Evolutionary conservation across 1,284 basidiomycete genomes (phyloP).

Genomic region (Xerocomus amazonicus): DNA sequence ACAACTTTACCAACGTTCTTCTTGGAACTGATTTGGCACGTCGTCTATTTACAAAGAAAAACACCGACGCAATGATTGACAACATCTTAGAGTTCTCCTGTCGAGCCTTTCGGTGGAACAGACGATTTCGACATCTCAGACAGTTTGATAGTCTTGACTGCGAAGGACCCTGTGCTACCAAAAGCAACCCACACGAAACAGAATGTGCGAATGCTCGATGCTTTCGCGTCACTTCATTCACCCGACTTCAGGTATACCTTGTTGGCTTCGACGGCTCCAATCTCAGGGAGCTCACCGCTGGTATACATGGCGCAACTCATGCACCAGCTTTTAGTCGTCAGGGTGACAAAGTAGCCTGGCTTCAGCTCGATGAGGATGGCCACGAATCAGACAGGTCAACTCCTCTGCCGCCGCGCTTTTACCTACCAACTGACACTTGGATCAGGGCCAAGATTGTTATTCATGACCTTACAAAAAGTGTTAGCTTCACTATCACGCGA

Average conservation of each 20-base stretch:
- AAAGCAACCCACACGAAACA: conserved; percentile 79
- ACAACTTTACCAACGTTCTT: conserved; percentile 56
- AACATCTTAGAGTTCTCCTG: conserved; percentile 55
- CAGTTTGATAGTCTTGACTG: conserved; percentile 72
- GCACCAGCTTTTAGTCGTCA: conserved; percentile 63
- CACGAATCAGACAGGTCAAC: conserved; percentile 76
- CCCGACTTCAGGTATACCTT: conserved; percentile 55
- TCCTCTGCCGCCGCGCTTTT: not conserved
- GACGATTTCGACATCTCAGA: conserved; percentile 75
- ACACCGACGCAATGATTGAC: conserved; percentile 3
- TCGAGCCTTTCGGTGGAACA: conserved; percentile 78
- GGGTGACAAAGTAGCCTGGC: conserved; percentile 78
- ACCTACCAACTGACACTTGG: not conserved
- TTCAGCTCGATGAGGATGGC: conserved; percentile 82
- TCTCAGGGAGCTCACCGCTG: conserved; percentile 71
- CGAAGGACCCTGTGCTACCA: conserved; percentile 75
- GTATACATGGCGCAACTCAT: conserved; percentile 78
- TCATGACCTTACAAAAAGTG: conserved; percentile 65
- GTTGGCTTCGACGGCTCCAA: conserved; percentile 47
- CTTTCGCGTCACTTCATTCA: conserved; percentile 8
- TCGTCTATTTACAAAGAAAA: conserved; percentile 1
- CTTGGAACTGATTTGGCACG: conserved; percentile 64
- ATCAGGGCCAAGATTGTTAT: conserved; percentile 71
- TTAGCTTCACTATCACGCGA: conserved; percentile 69
- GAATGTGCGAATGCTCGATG: conserved; percentile 44